Evolutionary conservation across 2,329 filamentous ascomycete species (phyloP), one percentile per base, ranked within the genome.

Genomic region (Magnaporthiopsis rhizophila): DNA sequence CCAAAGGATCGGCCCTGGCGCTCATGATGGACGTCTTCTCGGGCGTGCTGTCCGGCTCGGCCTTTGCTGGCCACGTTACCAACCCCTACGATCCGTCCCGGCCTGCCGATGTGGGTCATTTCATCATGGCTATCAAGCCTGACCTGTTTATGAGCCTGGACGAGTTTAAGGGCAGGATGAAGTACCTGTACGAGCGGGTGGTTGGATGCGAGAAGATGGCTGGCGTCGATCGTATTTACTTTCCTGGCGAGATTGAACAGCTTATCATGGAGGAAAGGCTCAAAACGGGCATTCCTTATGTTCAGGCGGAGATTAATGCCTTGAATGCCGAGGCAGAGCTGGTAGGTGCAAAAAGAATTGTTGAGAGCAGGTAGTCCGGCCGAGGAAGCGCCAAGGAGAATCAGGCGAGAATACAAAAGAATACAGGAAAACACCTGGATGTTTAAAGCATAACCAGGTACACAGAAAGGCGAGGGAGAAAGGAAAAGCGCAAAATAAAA

Each of bases 1-100:
- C 91, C 0, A 95, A 95, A 74, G 91, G 91, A 0, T 90, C 88
- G 2, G 91, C 84, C 0, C 74, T 95, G 57, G 79, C 89, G 0
- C 85, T 95, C 64, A 94, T 92, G 89, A 95, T 95, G 91, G 90
- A 95, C 71, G 89, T 96, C 2, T 94, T 95, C 72, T 92, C 89
- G 0, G 91, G 90, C 0, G 88, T 90, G 0, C 71, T 95, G 0
- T 91, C 89, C 0, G 91, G 90, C 0, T 88, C 87, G 38, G 90
- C 90, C 0, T 95, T 91, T 74, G 91, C 89, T 0, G 90, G 90
- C 0, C 81, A 89, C 70, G 91, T 95, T 24, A 89, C 87, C 0
- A 85, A 85, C 24, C 91, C 91, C 0, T 95, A 95, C 72, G 89
- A 92, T 70, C 81, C 88, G 3, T 87, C 83, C 0, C 84, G 80